Evolutionary conservation across 2,329 filamentous ascomycete species (phyloP).

Genomic region (Arthrobotrys iridis): DNA sequence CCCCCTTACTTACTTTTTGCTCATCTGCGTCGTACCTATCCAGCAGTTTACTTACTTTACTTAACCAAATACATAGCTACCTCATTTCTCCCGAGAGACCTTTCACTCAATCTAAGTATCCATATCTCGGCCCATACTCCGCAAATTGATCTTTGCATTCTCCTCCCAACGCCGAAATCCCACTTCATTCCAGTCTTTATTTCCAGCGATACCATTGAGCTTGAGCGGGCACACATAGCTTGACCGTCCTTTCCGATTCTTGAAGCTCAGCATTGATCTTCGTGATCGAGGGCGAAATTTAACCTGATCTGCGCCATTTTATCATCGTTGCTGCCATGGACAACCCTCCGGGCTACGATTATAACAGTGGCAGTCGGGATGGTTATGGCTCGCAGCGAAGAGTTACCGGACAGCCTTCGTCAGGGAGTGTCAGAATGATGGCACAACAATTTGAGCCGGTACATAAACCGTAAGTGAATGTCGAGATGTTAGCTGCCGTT

Average conservation of each 20-base stretch:
- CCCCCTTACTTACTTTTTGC: neutral
- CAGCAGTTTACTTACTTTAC: no score
- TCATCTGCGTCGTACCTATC: no score
- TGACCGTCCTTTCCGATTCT: neutral
- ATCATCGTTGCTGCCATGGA: constrained; percentile 47
- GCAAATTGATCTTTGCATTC: constrained; percentile 19
- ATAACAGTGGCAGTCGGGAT: constrained; percentile 26
- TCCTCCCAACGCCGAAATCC: neutral
- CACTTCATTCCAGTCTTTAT: constrained; percentile 16
- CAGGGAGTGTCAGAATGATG: constrained; percentile 47
- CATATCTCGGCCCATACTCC: neutral
- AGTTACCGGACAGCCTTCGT: constrained; percentile 50
- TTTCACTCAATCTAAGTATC: neutral
- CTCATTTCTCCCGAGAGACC: neutral
- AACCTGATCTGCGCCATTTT: neutral
- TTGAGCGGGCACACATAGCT: neutral
- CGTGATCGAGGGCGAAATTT: neutral
- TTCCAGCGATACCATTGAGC: neutral
- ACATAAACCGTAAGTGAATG: constrained; percentile 40
- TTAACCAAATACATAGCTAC: neutral
- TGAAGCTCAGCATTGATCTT: neutral
- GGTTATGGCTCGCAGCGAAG: constrained; percentile 21
- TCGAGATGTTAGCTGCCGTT: neutral
- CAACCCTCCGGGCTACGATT: constrained; percentile 52
- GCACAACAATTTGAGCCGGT: constrained; percentile 46